Evolutionary conservation across 2,329 filamentous ascomycete genomes (phyloP), one percentile per base, ranked within the genome.

Genomic region (Fusarium cicatricum): DNA sequence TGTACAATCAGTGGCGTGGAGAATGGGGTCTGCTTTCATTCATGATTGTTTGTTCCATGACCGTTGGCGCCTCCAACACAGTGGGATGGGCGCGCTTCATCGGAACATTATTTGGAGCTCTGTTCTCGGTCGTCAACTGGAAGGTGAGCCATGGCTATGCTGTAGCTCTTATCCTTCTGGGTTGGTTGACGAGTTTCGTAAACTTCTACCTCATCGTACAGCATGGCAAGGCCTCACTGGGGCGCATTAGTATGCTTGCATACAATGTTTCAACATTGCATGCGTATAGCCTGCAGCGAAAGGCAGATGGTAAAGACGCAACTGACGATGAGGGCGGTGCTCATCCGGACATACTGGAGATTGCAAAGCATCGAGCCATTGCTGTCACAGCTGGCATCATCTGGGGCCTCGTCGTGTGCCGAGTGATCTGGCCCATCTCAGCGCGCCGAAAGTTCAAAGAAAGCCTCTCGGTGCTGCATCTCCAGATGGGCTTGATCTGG

Each of bases 31-130:
- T 99, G 1, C 73, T 99, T 26, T 97, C 92, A 0, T 98, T 97
- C 78, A 98, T 98, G 92, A 87, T 98, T 68, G 95, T 99, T n/a
- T 97, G 93, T 71, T 92, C 90, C 34, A 98, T 97, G 92, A 99
- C 94, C 0, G 92, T 97, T 9, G 95, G 95, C n/a, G 92, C 94
- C 5, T 92, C 92, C 14, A 99, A 98, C 72, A 97, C 94, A 0
- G 97, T 94, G 0, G 93, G 92, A 2, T 85, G 87, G 69, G 87
- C 93, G 34, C 88, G 95, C 62, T 94, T 98, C 70, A 79, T 92
- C 4, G 95, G 94, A 45, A 99, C 94, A 0, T 79, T 92, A 19
- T 81, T 96, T 23, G 95, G 95, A 10, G 92, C 91, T 2, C 71
- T 83, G 1, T 88, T 89, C 56, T 91, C 94, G 0, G 82, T 94